phyloP scores from a whole-genome alignment of 805 yeast genomes.

The Pichia deserticola region DNA sequence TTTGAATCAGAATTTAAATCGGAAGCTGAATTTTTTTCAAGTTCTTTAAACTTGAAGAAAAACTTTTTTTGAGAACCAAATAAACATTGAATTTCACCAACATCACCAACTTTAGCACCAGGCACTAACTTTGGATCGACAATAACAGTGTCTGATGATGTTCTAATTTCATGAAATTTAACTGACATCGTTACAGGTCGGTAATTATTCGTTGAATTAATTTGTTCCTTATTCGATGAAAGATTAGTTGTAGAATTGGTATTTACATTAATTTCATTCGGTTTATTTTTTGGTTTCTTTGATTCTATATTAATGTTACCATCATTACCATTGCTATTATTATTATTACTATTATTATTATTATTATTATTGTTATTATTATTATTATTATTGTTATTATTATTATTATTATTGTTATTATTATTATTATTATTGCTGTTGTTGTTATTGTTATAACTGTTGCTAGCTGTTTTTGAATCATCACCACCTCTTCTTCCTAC shows the following conservation, averaged over 20 bases:
- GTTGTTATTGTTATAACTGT: no score
- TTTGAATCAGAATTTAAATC: neutral
- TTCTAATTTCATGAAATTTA: constrained; percentile 60
- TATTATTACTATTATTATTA: neutral
- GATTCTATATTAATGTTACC: neutral
- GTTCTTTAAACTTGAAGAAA: constrained; percentile 36
- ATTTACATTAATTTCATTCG: neutral
- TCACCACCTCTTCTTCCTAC: constrained; percentile 19
- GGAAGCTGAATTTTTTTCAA: neutral
- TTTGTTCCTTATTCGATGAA: neutral
- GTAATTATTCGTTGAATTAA: neutral
- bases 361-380: no score
- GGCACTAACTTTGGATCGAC: constrained; percentile 54
- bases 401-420: neutral
- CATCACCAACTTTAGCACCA: constrained; percentile 63
- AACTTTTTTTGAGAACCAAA: constrained; percentile 30
- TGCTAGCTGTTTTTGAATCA: neutral
- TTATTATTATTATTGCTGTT: neutral
- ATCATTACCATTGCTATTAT: neutral
- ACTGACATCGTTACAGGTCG: constrained; percentile 39
- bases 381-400: neutral
- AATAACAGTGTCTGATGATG: constrained; percentile 50
- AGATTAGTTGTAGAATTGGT: neutral
- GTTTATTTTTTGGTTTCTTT: no score
- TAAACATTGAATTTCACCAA: constrained; percentile 59